Percentiles rank a stretch among this genome's conserved stretches.
Evolutionary conservation across 163 green algal species (phyloP).

Genomic region (Scenedesmus sp.): DNA sequence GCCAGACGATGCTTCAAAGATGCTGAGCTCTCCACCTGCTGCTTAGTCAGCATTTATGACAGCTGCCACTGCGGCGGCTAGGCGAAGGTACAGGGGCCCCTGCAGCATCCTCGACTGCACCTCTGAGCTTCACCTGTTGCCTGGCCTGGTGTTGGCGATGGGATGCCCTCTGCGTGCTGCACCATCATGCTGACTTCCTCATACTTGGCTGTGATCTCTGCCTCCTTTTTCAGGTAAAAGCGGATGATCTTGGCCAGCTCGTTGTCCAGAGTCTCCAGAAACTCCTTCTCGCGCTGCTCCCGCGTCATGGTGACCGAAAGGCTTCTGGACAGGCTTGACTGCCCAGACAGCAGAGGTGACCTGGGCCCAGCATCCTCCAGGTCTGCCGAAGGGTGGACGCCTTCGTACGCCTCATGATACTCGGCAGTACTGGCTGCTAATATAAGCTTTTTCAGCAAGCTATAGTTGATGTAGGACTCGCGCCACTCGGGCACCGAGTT

Average conservation of each 20-base stretch:
- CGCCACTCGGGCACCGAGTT: conserved; percentile 71
- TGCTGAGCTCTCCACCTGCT: neutral
- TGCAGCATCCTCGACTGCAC: neutral
- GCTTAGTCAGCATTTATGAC: neutral
- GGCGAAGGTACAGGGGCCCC: neutral
- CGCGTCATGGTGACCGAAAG: conserved; percentile 26
- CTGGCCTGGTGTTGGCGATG: neutral
- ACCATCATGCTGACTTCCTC: conserved; percentile 55
- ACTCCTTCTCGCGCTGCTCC: conserved; percentile 55
- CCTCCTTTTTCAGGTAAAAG: conserved; percentile 70
- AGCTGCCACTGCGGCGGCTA: neutral
- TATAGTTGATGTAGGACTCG: conserved; percentile 75
- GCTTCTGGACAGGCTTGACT: conserved; percentile 6
- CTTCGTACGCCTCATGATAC: conserved; percentile 52
- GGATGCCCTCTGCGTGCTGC: conserved; percentile 46
- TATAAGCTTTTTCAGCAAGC: conserved; percentile 75
- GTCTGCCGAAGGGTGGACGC: neutral
- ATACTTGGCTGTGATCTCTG: conserved; percentile 57
- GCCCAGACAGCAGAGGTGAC: conserved; percentile 17
- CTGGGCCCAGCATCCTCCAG: conserved; percentile 32
- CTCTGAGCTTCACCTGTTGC: neutral
- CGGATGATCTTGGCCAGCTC: conserved; percentile 65
- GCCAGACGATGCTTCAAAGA: neutral
- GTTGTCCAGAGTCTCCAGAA: conserved; percentile 61
- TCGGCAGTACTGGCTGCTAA: conserved; percentile 64